These are phyloP conservation scores for Auriscalpium vulgare DNA, from an alignment of 768 basidiomycete species.

Conservation along the genomic window DNA sequence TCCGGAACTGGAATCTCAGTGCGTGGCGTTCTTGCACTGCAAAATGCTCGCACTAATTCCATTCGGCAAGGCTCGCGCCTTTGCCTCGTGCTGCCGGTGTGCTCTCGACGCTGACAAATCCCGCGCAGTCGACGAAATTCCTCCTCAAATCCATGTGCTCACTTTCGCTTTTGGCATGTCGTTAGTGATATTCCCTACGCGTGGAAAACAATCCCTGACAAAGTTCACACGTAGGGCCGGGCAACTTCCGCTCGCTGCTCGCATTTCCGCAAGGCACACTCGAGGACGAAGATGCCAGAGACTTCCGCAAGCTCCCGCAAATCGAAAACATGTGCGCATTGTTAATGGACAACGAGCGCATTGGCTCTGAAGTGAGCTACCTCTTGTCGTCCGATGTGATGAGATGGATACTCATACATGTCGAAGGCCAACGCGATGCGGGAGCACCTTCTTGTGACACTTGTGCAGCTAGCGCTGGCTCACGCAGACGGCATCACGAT, in stretches of 20 bases:
- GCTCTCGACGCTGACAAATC: neutral
- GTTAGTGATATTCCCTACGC: slow-evolving; percentile 28
- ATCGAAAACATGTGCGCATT: slow-evolving; percentile 24
- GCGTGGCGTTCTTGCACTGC: neutral
- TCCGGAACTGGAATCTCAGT: neutral
- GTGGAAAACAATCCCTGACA: too few relatives aligned
- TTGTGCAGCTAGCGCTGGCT: slow-evolving; percentile 31
- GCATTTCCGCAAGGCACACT: slow-evolving; percentile 10
- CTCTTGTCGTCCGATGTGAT: neutral
- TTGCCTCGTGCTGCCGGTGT: neutral
- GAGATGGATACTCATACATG: neutral
- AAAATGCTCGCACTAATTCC: too few relatives aligned
- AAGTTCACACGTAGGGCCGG: neutral
- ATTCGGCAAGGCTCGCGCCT: too few relatives aligned
- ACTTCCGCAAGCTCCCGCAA: slow-evolving; percentile 19
- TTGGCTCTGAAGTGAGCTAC: slow-evolving; percentile 17
- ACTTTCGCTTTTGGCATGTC: slow-evolving; percentile 41
- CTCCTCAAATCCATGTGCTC: slow-evolving; percentile 22
- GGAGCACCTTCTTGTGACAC: slow-evolving; percentile 30
- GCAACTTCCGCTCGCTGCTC: slow-evolving; percentile 13
- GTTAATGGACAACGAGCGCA: slow-evolving; percentile 17
- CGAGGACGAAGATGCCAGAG: slow-evolving; percentile 1
- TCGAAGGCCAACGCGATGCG: slow-evolving; percentile 30
- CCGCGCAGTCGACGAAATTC: neutral
- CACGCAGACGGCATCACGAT: slow-evolving; percentile 31